Conservation (phyloP, 805 yeast species). For the Yamadazyma olivae region DNA sequence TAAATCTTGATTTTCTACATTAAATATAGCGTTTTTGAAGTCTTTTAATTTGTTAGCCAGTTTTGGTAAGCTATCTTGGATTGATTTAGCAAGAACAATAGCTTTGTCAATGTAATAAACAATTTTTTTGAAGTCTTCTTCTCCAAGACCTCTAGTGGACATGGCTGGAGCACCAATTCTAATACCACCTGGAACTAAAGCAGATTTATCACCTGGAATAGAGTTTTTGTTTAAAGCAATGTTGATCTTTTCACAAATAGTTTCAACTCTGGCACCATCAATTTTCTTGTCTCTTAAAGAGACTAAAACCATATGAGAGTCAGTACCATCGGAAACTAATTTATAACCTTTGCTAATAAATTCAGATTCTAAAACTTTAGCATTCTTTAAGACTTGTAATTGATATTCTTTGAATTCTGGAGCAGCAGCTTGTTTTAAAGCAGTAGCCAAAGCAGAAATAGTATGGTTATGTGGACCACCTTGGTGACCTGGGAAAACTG, state of each 20-base stretch:
- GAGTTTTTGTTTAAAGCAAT: conserved; percentile 96
- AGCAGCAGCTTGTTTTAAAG: conserved; percentile 84
- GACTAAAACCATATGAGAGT: conserved; percentile 86
- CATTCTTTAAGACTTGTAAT: conserved; percentile 75
- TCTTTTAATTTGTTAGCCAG: conserved; percentile 96
- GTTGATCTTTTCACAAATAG: conserved; percentile 82
- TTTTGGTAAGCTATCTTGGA: conserved; percentile 79
- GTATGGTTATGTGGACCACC: conserved; percentile 99
- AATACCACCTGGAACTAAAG: conserved; percentile 92
- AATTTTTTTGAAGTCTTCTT: conserved; percentile 74
- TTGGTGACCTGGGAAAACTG: conserved; percentile 99
- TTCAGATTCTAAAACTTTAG: conserved; percentile 70
- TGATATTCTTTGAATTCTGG: conserved; percentile 91
- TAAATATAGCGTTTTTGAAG: conserved; percentile 79
- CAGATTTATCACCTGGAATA: conserved; percentile 94
- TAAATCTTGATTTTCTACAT: conserved; percentile 66
- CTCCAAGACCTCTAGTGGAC: conserved; percentile 92
- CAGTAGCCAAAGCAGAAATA: conserved; percentile 92
- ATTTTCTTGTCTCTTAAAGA: conserved; percentile 75
- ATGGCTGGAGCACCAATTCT: conserved; percentile 98
- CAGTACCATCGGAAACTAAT: conserved; percentile 91
- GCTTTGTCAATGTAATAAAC: conserved; percentile 80
- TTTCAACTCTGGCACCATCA: conserved; percentile 96
- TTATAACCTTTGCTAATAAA: conserved; percentile 64
- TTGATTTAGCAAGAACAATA: conserved; percentile 68